These are phyloP conservation scores for Talaromyces nanjingensis DNA, from an alignment of 495 filamentous ascomycete species.

Conservation along the genomic window DNA sequence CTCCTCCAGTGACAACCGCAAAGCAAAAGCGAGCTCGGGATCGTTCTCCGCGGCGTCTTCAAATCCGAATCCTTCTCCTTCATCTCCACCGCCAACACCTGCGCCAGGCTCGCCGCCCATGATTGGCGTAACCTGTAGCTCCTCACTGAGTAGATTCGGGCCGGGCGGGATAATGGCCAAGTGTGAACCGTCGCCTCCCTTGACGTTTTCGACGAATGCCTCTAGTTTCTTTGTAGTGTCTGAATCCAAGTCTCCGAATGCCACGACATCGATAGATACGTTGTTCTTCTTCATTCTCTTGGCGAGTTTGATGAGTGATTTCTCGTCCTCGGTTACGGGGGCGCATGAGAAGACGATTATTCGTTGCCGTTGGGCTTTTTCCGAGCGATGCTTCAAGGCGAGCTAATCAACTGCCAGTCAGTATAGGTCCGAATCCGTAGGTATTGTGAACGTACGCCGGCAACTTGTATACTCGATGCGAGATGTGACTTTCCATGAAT, in stretches of 20 bases:
- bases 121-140: slow-evolving; percentile 87
- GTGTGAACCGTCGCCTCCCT: slow-evolving; percentile 81
- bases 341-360: slow-evolving; percentile 96
- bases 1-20: slow-evolving; percentile 97
- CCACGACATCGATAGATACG: slow-evolving; percentile 84
- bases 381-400: slow-evolving; percentile 96
- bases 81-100: slow-evolving; percentile 39
- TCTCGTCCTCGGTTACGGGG: slow-evolving; percentile 81
- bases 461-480: slow-evolving; percentile 88
- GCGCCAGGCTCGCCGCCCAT: slow-evolving; percentile 67
- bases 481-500: slow-evolving; percentile 82
- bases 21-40: slow-evolving; percentile 88
- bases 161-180: slow-evolving; percentile 87
- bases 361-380: slow-evolving; percentile 89
- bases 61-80: slow-evolving; percentile 54
- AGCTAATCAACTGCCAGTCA: slow-evolving; percentile 59
- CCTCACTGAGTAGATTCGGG: slow-evolving; percentile 82
- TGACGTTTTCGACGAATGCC: slow-evolving; percentile 87
- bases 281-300: slow-evolving; percentile 98
- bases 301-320: slow-evolving; percentile 78
- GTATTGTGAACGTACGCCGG: slow-evolving; percentile 57
- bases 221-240: slow-evolving; percentile 88
- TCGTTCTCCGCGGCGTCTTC: slow-evolving; percentile 59
- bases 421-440: neutral
- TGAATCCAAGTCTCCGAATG: slow-evolving; percentile 87